Evolutionary conservation across 352 stramenopile species (phyloP), one percentile per base, ranked within the genome.

Genomic region (Globisporangium takayamanum): DNA sequence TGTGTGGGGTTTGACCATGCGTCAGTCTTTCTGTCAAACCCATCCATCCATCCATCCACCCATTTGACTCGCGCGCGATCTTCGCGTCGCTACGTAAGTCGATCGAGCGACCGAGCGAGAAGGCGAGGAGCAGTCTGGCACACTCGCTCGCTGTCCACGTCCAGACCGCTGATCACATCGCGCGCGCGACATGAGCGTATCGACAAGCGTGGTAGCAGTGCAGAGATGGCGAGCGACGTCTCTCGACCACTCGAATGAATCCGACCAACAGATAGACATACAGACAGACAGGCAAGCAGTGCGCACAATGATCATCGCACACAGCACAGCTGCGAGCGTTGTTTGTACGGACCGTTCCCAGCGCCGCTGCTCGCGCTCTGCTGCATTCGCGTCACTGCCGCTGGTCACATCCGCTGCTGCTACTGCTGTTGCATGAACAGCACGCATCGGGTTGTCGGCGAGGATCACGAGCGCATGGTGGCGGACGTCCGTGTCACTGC

Each of bases 381-480:
- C 45, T 51, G 30, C 45, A 56, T 42, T 33, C 42, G 44, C 12
- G 30, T 37, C n/a, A 5, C 8, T 30, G 28, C 28, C 28, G 28
- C 28, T 30, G 28, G 28, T 30, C 28, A 5, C 28, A 30, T 30
- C 28, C 28, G 28, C 28, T 30, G 10, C 39, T 44, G 20, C 14
- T 20, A 22, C n/a, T 28, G 26, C 8, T 37, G 28, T 52, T 12
- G 18, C 36, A 20, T 30, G 37, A 22, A 61, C 0, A 3, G 28
- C 25, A 36, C 33, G 33, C 33, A 22, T 22, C 6, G 44, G 20
- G 44, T 47, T 20, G 41, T 47, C 15, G 14, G 41, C 18, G 18
- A 60, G 45, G 37, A 61, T 42, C 47, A 61, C 46, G 55, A 61
- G 55, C 14, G 44, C 55, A 46, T 61, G 55, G 14, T 53, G 55